These are phyloP conservation scores for Macadamia tetraphylla DNA, from an alignment of 164 flowering plant genomes.

Conservation along the genomic window DNA sequence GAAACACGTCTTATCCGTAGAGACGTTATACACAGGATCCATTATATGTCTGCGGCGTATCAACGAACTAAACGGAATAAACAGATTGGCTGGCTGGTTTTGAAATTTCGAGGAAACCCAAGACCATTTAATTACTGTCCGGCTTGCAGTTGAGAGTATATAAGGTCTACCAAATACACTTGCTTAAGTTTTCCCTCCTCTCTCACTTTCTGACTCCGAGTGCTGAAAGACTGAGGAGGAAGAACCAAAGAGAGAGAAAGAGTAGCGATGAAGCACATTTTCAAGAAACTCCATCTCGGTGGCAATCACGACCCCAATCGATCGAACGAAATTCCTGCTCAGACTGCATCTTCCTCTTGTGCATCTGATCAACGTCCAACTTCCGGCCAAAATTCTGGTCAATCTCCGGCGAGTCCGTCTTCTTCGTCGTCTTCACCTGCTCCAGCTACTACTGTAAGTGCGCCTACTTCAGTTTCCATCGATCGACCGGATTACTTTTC, in stretches of 20 bases:
- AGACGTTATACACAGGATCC: too few relatives aligned
- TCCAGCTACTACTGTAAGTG: conserved; percentile 3
- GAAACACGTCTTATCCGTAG: background rate
- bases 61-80: background rate
- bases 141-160: background rate
- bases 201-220: background rate
- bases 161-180: background rate
- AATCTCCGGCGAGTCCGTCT: conserved; percentile 20
- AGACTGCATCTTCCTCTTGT: conserved; percentile 20
- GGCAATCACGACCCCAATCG: conserved; percentile 55
- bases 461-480: conserved; percentile 8
- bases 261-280: conserved; percentile 71
- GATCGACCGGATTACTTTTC: conserved; percentile 46
- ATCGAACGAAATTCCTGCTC: conserved; percentile 41
- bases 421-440: conserved; percentile 16
- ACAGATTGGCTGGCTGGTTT: background rate
- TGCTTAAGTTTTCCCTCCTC: conserved; percentile 3
- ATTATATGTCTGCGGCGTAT: too few relatives aligned
- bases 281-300: conserved; percentile 84
- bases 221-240: background rate
- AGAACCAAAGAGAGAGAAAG: background rate
- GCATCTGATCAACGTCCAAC: conserved; percentile 35
- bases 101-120: background rate
- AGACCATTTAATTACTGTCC: too few relatives aligned
- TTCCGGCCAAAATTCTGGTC: conserved; percentile 6